A percentile compares a stretch with the other conserved stretches of the same genome.
Evolutionary conservation across 1,139 yeast genomes (phyloP).

Genomic region (Suhomyces terraborum): DNA sequence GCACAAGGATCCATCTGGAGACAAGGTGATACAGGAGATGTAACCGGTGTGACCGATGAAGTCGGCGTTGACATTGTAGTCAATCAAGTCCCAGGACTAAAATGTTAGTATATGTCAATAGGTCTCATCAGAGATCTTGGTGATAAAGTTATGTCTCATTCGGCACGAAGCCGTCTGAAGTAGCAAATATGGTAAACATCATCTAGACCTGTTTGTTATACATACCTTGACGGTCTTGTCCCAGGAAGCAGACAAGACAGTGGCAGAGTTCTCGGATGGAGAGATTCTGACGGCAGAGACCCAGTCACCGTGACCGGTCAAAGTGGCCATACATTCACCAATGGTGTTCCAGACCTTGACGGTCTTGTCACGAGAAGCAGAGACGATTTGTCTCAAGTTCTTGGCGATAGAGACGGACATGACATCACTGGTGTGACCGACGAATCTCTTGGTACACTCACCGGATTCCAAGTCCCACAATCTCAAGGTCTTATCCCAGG

Average conservation of each 20-base stretch:
- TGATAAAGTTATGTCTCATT: slow-evolving; percentile 94
- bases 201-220: slow-evolving; percentile 40
- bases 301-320: slow-evolving; percentile 98
- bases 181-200: slow-evolving; percentile 94
- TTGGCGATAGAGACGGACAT: slow-evolving; percentile 95
- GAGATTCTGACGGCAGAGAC: slow-evolving; percentile 97
- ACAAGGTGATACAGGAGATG: slow-evolving; percentile 95
- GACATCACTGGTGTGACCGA: slow-evolving; percentile 98
- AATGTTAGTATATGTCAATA: slow-evolving; percentile 37
- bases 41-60: slow-evolving; percentile 99
- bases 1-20: slow-evolving; percentile 99
- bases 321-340: slow-evolving; percentile 97
- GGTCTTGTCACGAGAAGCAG: slow-evolving; percentile 99
- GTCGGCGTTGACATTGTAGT: slow-evolving; percentile 90
- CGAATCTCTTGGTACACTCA: slow-evolving; percentile 92
- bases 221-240: slow-evolving; percentile 99
- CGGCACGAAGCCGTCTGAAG: slow-evolving; percentile 87
- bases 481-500: slow-evolving; percentile 99
- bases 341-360: slow-evolving; percentile 99
- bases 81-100: slow-evolving; percentile 93
- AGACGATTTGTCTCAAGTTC: slow-evolving; percentile 97
- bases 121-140: slow-evolving; percentile 93
- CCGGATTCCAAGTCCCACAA: slow-evolving; percentile 98
- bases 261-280: slow-evolving; percentile 70
- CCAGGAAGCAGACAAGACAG: slow-evolving; percentile 98